A percentile compares a stretch with the other conserved stretches of the same genome.
Evolutionary conservation across 129 eudicot genomes (phyloP).

Genomic region (Ambrosia trifida): DNA sequence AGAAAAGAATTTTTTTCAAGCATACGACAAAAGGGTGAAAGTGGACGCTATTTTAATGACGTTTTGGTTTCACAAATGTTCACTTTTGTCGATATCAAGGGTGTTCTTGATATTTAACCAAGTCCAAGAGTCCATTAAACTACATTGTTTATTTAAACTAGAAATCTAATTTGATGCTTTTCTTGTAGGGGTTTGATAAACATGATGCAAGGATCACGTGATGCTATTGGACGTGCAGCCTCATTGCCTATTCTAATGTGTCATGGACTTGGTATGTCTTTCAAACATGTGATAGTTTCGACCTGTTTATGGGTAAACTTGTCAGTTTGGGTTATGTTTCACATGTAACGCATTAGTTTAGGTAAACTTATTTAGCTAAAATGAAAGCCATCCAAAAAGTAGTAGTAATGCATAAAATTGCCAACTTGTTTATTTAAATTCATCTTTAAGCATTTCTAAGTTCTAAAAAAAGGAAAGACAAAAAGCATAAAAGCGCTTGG

Average conservation of each 20-base stretch:
- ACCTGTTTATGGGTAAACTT: background rate
- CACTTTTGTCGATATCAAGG: too few species aligned
- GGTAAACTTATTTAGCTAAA: background rate
- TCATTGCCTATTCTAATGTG: constrained; percentile 82
- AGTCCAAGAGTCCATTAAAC: background rate
- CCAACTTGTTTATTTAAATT: background rate
- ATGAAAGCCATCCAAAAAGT: background rate
- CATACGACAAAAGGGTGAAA: background rate
- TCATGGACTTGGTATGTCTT: constrained; percentile 72
- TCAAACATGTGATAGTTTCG: constrained; percentile 1
- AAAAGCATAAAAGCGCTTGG: background rate
- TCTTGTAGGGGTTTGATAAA: constrained; percentile 60
- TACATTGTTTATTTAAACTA: background rate
- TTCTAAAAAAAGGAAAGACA: background rate
- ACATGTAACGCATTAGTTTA: background rate
- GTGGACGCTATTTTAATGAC: background rate
- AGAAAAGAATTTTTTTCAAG: too few species aligned
- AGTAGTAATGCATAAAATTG: background rate
- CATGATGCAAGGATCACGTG: constrained; percentile 78
- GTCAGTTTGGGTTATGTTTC: background rate
- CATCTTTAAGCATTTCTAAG: background rate
- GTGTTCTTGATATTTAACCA: too few species aligned
- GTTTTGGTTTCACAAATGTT: background rate
- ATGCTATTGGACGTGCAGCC: constrained; percentile 84
- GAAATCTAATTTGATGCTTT: background rate